Conservation (phyloP, 305 asterid species). For the Solanum hybrid region DNA sequence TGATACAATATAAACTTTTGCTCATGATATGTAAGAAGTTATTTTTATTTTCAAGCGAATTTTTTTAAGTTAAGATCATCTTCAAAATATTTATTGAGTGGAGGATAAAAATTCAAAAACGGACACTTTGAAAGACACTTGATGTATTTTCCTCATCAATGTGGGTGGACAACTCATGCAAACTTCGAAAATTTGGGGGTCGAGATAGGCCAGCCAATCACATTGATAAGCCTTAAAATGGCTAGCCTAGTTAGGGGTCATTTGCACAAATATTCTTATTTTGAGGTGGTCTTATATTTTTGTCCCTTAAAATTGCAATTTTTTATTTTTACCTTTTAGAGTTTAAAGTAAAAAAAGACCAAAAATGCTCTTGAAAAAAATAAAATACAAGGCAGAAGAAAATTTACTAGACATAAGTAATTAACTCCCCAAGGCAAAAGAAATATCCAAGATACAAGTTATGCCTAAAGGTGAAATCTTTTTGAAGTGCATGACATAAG, state of each 20-base stretch:
- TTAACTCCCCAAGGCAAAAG: no score
- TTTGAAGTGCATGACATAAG: no score
- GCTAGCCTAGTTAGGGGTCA: not conserved
- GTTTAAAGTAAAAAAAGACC: no score
- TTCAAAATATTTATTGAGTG: not conserved
- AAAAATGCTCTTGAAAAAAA: no score
- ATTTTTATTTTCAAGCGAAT: not conserved
- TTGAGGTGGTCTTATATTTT: no score
- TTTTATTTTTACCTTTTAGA: no score
- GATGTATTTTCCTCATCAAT: not conserved
- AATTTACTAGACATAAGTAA: no score
- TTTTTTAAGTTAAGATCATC: not conserved
- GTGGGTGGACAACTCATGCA: not conserved
- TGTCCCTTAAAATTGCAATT: no score
- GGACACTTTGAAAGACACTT: not conserved
- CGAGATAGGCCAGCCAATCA: not conserved
- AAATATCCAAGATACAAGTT: no score
- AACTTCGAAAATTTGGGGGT: not conserved
- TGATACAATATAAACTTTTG: not conserved
- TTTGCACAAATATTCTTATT: no score
- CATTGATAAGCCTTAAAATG: not conserved
- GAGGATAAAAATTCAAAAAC: not conserved
- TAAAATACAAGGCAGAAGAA: no score
- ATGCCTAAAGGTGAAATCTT: no score
- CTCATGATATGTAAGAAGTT: not conserved